phyloP scores from a whole-genome alignment of 202 grass and related monocot species.

The Saccharum hybrid region DNA sequence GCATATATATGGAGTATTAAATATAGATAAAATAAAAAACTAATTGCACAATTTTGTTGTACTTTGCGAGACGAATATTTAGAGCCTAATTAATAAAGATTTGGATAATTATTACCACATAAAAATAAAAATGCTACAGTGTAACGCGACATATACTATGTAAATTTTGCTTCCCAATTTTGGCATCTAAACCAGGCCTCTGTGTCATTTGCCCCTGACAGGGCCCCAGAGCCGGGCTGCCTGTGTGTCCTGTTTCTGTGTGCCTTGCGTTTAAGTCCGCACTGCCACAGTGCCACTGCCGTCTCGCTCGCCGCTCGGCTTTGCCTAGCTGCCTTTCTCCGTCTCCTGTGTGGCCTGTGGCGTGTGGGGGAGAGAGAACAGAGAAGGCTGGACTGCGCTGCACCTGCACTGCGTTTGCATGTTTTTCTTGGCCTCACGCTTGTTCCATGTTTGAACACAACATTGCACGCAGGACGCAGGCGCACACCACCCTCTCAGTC shows the following conservation, averaged over 20 bases:
- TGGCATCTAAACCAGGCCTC: too few relatives aligned
- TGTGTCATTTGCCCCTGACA: conserved; percentile 61
- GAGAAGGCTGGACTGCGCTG: conserved; percentile 42
- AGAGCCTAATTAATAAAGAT: too few relatives aligned
- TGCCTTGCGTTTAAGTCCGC: not conserved
- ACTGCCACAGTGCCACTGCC: not conserved
- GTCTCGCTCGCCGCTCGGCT: not conserved
- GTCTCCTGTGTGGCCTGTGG: not conserved
- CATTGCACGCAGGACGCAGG: conserved; percentile 21
- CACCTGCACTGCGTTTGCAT: conserved; percentile 42
- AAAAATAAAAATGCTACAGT: too few relatives aligned
- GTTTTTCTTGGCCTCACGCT: conserved; percentile 61
- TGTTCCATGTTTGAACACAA: conserved; percentile 46
- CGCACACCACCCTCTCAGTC: not conserved
- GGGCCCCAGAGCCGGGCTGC: not conserved
- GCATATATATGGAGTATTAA: too few relatives aligned
- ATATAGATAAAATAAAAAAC: too few relatives aligned
- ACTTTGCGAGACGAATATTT: too few relatives aligned
- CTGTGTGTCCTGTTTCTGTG: not conserved
- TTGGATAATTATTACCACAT: too few relatives aligned
- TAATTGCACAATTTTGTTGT: too few relatives aligned
- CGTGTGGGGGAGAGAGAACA: conserved; percentile 44
- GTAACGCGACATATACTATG: too few relatives aligned
- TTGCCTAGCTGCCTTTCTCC: not conserved
- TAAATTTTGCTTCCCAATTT: too few relatives aligned